A percentile compares a stretch with the other conserved stretches of the same genome.
phyloP scores from a whole-genome alignment of 2,329 filamentous ascomycete genomes.

The Penicillium nordicum region DNA sequence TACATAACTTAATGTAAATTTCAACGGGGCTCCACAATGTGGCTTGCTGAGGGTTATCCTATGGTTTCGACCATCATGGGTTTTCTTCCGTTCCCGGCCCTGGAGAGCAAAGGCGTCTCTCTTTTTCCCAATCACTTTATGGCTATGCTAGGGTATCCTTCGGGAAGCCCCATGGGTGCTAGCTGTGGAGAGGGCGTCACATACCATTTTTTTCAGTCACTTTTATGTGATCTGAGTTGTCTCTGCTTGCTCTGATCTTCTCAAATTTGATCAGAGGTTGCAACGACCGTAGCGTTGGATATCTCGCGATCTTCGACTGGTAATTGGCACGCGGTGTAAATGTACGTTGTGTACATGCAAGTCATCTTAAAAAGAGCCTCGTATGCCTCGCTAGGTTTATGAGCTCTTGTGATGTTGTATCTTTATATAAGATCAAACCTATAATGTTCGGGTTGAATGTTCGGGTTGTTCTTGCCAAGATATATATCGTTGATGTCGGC shows the following conservation, averaged over 20 bases:
- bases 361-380: background rate
- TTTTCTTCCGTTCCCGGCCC: constrained; percentile 52
- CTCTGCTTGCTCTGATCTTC: background rate
- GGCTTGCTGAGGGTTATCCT: constrained; percentile 52
- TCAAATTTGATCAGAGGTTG: background rate
- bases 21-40: constrained; percentile 46
- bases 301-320: background rate
- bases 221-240: background rate
- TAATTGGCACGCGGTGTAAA: background rate
- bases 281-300: background rate
- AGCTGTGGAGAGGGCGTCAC: constrained; percentile 50
- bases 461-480: background rate
- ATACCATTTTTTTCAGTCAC: constrained; percentile 27
- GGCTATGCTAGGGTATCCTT: constrained; percentile 44
- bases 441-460: background rate
- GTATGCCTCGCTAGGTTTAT: background rate
- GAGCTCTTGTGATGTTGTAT: background rate
- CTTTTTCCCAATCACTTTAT: constrained; percentile 46
- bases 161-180: constrained; percentile 41
- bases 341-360: background rate
- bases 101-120: constrained; percentile 42
- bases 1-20: constrained; percentile 50
- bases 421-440: no score
- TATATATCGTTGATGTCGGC: background rate
- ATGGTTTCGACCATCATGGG: constrained; percentile 42